A percentile compares a stretch with the other conserved stretches of the same genome.
These are phyloP conservation scores for Rhodotorula diobovata DNA, from an alignment of 768 basidiomycete genomes.

Conservation along the genomic window DNA sequence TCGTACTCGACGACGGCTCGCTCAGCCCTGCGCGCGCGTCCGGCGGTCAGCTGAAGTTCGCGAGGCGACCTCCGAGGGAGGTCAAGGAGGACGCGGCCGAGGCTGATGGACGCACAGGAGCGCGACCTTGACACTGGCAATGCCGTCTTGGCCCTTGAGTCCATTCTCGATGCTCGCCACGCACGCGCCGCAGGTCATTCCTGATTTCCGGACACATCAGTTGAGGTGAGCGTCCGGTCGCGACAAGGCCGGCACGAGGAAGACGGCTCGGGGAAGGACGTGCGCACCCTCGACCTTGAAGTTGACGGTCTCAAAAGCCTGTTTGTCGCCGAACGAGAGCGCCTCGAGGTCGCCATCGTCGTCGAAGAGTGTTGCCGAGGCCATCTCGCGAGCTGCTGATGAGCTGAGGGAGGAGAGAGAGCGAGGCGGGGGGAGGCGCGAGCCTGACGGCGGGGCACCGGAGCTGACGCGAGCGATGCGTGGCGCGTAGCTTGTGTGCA, in stretches of 20 bases:
- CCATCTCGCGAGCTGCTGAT: not conserved
- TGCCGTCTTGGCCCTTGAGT: constrained; percentile 78
- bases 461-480: too few relatives aligned
- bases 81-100: not conserved
- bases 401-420: not conserved
- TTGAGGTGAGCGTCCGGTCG: not conserved
- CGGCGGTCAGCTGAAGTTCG: not conserved
- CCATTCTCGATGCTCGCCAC: constrained; percentile 86
- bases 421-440: not conserved
- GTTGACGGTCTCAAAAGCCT: not conserved
- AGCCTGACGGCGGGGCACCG: not conserved
- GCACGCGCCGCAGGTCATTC: constrained; percentile 63
- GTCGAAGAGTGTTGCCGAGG: not conserved
- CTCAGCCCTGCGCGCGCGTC: constrained; percentile 56
- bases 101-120: constrained; percentile 54
- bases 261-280: not conserved
- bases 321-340: not conserved
- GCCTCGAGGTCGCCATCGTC: constrained; percentile 2
- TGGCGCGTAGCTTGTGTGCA: too few relatives aligned
- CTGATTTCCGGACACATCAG: constrained; percentile 1
- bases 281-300: constrained; percentile 36
- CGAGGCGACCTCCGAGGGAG: not conserved
- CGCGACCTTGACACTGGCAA: constrained; percentile 85
- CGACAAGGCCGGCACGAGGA: too few relatives aligned
- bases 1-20: constrained; percentile 88